Conservation (phyloP, 805 yeast genomes). For the Komagataella pseudopastoris region DNA sequence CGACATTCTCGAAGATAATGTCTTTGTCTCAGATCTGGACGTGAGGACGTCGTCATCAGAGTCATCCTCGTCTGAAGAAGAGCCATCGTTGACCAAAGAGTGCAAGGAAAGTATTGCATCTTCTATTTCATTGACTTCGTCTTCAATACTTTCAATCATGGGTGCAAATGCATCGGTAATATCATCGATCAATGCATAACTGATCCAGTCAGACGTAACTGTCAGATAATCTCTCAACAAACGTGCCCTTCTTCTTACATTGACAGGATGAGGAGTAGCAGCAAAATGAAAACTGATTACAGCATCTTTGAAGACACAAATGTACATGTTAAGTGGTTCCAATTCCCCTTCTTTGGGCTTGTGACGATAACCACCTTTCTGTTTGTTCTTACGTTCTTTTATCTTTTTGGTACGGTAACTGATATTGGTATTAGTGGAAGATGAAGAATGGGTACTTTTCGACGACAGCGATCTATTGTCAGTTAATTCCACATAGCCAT, state of each 20-base stretch:
- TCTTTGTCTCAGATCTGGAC: constrained; percentile 15
- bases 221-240: constrained; percentile 76
- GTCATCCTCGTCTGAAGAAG: constrained; percentile 27
- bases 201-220: constrained; percentile 92
- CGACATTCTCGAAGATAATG: constrained; percentile 10
- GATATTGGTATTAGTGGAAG: constrained; percentile 5
- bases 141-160: constrained; percentile 86
- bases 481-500: not conserved
- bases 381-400: constrained; percentile 8
- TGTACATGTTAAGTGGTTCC: constrained; percentile 84
- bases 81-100: constrained; percentile 30
- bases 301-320: constrained; percentile 82
- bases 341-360: constrained; percentile 36
- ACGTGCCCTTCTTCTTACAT: constrained; percentile 88
- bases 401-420: constrained; percentile 7
- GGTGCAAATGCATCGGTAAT: constrained; percentile 97
- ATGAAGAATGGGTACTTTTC: constrained; percentile 1
- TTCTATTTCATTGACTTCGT: constrained; percentile 89
- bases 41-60: constrained; percentile 18
- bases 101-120: constrained; percentile 85
- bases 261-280: constrained; percentile 92
- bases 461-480: constrained; percentile 1
- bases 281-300: constrained; percentile 89
- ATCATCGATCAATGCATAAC: constrained; percentile 92
- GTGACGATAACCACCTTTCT: constrained; percentile 8